phyloP scores from a whole-genome alignment of 2,329 filamentous ascomycete genomes.

The Colletotrichum falcatum region DNA sequence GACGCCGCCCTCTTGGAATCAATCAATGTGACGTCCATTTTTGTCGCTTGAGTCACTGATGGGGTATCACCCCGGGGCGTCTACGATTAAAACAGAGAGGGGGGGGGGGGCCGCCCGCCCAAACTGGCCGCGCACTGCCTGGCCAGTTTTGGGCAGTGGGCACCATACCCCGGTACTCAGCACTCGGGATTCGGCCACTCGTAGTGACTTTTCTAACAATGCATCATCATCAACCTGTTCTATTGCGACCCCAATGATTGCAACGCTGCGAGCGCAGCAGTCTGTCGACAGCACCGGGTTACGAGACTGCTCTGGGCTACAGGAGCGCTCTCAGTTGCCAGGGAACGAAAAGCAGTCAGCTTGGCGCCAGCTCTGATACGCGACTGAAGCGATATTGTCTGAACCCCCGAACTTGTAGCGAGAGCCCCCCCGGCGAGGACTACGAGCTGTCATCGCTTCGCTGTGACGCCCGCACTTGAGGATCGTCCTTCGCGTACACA shows the following conservation, averaged over 20 bases:
- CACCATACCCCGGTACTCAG: neutral
- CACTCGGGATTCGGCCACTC: slow-evolving; percentile 15
- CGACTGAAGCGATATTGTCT: slow-evolving; percentile 17
- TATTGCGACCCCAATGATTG: slow-evolving; percentile 1
- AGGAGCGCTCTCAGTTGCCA: neutral
- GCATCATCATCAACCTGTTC: neutral
- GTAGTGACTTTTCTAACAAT: neutral
- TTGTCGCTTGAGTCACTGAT: slow-evolving; percentile 17
- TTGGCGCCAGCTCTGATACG: slow-evolving; percentile 26
- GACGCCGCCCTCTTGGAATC: neutral
- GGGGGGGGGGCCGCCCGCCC: slow-evolving; percentile 9
- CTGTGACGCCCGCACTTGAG: slow-evolving; percentile 29
- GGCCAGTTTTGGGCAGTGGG: slow-evolving; percentile 18
- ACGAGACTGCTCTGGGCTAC: neutral
- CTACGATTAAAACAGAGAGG: slow-evolving; percentile 11
- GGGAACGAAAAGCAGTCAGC: neutral
- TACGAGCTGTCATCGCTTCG: slow-evolving; percentile 21
- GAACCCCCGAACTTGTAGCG: slow-evolving; percentile 15
- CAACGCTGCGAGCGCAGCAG: neutral
- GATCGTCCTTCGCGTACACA: slow-evolving; percentile 1
- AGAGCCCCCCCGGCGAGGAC: slow-evolving; percentile 11
- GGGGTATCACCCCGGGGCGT: slow-evolving; percentile 2
- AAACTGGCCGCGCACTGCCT: slow-evolving; percentile 35
- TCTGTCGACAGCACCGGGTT: neutral
- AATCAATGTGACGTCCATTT: neutral